These are phyloP conservation scores for Ramichloridium luteum DNA, from an alignment of 2,329 filamentous ascomycete species.

Conservation along the genomic window DNA sequence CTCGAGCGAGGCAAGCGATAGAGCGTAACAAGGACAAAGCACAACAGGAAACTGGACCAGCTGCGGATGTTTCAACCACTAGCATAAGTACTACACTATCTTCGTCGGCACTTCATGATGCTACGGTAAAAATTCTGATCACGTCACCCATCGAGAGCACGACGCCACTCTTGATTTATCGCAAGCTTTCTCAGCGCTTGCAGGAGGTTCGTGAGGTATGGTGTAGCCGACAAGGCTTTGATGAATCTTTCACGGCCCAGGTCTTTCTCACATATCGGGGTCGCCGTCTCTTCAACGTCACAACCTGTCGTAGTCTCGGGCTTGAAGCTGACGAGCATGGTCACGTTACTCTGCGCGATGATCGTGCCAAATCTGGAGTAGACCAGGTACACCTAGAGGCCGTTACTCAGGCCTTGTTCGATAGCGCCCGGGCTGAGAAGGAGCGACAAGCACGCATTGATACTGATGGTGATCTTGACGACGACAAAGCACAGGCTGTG, in stretches of 20 bases:
- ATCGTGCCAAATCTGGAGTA: slow-evolving; percentile 38
- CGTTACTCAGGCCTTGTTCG: slow-evolving; percentile 56
- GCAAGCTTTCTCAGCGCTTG: slow-evolving; percentile 56
- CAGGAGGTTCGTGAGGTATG: slow-evolving; percentile 57
- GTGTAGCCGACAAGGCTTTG: slow-evolving; percentile 49
- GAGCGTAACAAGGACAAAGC: slow-evolving; percentile 17
- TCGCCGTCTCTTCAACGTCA: slow-evolving; percentile 60
- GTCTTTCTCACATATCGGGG: slow-evolving; percentile 73
- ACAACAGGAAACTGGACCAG: slow-evolving; percentile 6
- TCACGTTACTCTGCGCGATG: slow-evolving; percentile 29
- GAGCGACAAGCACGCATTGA: slow-evolving; percentile 13
- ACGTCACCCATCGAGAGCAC: slow-evolving; percentile 52
- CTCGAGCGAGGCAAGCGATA: slow-evolving; percentile 27
- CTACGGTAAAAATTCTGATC: slow-evolving; percentile 53
- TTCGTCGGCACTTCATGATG: slow-evolving; percentile 28
- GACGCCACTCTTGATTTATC: slow-evolving; percentile 48
- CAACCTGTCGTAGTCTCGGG: slow-evolving; percentile 57
- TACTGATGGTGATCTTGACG: slow-evolving; percentile 2
- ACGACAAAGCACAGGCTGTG: slow-evolving; percentile 7
- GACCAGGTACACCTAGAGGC: slow-evolving; percentile 61
- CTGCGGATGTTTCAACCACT: slow-evolving; percentile 1
- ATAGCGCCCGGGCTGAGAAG: slow-evolving; percentile 39
- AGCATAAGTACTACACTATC: slow-evolving; percentile 2
- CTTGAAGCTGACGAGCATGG: slow-evolving; percentile 39
- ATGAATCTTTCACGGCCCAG: slow-evolving; percentile 36